These are phyloP conservation scores for Pistacia integerrima DNA, from an alignment of 345 rosid species.

Conservation along the genomic window DNA sequence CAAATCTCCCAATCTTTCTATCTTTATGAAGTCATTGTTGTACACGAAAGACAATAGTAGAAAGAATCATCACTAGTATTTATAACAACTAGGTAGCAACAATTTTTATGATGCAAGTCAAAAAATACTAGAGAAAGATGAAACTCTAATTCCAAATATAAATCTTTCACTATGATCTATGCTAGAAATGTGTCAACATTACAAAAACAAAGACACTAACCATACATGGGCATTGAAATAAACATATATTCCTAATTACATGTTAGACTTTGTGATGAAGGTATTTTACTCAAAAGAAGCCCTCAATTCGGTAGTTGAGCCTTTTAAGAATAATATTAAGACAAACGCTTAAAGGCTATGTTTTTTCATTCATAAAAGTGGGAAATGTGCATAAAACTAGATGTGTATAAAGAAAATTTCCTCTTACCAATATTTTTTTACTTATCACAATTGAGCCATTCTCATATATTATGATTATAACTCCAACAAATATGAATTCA, in stretches of 20 bases:
- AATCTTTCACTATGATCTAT: not conserved
- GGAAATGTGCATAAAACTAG: not conserved
- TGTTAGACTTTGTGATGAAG: not conserved
- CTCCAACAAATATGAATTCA: not conserved
- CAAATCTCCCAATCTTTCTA: not conserved
- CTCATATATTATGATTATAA: not conserved
- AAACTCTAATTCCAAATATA: not conserved
- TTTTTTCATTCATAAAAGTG: not conserved
- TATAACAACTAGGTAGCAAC: not conserved
- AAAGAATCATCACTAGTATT: not conserved
- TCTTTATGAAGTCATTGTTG: not conserved
- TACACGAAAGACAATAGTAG: not conserved
- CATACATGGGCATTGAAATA: not conserved
- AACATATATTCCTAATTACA: not conserved
- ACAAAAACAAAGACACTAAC: not conserved
- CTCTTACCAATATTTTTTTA: not conserved
- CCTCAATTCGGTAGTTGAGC: not conserved
- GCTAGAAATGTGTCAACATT: not conserved
- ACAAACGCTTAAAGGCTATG: not conserved
- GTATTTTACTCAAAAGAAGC: not conserved
- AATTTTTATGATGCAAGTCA: not conserved
- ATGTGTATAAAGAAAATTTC: not conserved
- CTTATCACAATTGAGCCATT: not conserved
- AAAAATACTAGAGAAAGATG: slow-evolving; percentile 1
- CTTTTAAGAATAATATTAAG: not conserved